Conservation (phyloP, 305 asterid genomes). For the Solanum hybrid region DNA sequence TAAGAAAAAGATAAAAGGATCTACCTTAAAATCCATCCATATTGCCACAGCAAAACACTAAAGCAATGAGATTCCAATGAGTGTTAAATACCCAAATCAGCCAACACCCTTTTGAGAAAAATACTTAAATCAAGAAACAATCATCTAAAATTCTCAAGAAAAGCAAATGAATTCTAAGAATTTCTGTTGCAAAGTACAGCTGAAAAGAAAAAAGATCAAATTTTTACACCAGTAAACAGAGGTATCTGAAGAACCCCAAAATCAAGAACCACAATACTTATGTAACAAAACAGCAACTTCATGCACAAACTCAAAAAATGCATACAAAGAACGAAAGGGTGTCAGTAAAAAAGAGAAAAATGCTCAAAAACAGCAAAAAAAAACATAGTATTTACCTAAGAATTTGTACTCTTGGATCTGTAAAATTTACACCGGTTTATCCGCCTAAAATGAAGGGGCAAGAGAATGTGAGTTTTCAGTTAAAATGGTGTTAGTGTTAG, state of each 20-base stretch:
- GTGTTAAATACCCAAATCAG: not conserved
- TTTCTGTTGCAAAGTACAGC: not conserved
- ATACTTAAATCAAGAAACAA: not conserved
- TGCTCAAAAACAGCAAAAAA: conserved; percentile 4
- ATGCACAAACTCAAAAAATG: not conserved
- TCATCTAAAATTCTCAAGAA: not conserved
- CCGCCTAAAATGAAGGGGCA: conserved; percentile 29
- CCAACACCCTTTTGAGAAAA: not conserved
- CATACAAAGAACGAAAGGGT: not conserved
- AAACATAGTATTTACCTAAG: not conserved
- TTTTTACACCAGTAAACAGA: not conserved
- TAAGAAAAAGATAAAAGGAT: not conserved
- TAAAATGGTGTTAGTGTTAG: not conserved
- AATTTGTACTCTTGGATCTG: conserved; percentile 6
- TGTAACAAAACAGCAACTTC: not conserved
- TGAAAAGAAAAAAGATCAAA: not conserved
- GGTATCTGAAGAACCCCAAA: not conserved
- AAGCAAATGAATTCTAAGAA: not conserved
- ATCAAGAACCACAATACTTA: not conserved
- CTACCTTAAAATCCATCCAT: not conserved
- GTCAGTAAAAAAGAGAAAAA: not conserved
- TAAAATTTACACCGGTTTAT: conserved; percentile 20
- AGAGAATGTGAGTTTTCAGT: not conserved
- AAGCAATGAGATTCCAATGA: not conserved
- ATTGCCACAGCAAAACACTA: not conserved